Percentiles rank a stretch among this genome's conserved stretches.
Evolutionary conservation across 306 rosid species (phyloP).

Genomic region (Fragaria ananassa): DNA sequence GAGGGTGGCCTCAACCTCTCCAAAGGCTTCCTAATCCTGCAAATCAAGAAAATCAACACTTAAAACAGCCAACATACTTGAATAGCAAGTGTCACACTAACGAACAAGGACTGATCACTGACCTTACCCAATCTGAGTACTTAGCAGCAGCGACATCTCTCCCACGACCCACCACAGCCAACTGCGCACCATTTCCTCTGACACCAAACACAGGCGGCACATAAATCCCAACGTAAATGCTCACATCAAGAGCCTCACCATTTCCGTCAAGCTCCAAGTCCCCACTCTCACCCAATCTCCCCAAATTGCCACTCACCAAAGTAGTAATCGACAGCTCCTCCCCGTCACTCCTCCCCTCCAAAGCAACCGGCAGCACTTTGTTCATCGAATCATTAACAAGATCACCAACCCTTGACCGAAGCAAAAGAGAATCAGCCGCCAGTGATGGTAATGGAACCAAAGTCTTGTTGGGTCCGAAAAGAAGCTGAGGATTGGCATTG

Average conservation of each 20-base stretch:
- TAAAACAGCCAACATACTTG: neutral
- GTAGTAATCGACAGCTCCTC: slow-evolving; percentile 71
- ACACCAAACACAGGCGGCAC: slow-evolving; percentile 55
- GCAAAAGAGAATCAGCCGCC: slow-evolving; percentile 19
- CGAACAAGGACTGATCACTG: slow-evolving; percentile 5
- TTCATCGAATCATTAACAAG: slow-evolving; percentile 51
- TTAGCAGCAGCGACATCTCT: slow-evolving; percentile 76
- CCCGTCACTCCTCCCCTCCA: slow-evolving; percentile 41
- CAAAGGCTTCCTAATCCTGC: slow-evolving; percentile 74
- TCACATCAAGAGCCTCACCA: slow-evolving; percentile 40
- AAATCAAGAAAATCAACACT: slow-evolving; percentile 4
- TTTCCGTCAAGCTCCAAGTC: slow-evolving; percentile 36
- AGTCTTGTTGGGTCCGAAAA: slow-evolving; percentile 38
- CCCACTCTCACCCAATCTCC: slow-evolving; percentile 41
- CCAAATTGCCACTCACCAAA: slow-evolving; percentile 58
- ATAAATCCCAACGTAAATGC: slow-evolving; percentile 46
- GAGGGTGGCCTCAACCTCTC: slow-evolving; percentile 78
- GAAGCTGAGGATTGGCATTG: slow-evolving; percentile 47
- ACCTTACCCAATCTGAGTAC: slow-evolving; percentile 93
- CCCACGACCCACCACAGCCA: slow-evolving; percentile 70
- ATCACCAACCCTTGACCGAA: slow-evolving; percentile 43
- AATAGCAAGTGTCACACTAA: neutral
- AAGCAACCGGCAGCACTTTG: slow-evolving; percentile 50
- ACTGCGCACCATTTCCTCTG: slow-evolving; percentile 47
- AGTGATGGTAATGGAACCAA: slow-evolving; percentile 20